Evolutionary conservation across 345 rosid genomes (phyloP), one percentile per base, ranked within the genome.

Genomic region (Bruguiera gymnorhiza): DNA sequence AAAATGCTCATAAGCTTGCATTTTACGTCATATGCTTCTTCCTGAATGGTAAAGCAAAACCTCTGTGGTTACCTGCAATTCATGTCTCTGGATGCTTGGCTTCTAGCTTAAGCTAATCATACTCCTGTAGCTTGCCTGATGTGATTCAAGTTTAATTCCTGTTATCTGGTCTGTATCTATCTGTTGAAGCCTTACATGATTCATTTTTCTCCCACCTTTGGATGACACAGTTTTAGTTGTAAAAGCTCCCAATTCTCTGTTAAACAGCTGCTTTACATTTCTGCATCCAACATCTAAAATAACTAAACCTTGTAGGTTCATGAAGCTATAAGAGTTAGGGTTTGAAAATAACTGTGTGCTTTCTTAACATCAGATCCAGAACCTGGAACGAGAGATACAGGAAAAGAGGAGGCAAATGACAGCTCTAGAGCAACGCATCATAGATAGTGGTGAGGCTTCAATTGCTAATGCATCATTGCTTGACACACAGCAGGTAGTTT

Each of bases 401-500:
- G 98, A 92, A 76, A 96, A 96, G 86, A 88, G 72, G 81, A 89
- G 88, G 83, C 96, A 96, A 83, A 89, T 90, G 97, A 82, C 85
- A 65, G 85, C 76, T 36, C 67, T 96, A 62, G 99, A 96, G 76
- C 96, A 87, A 61, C 95, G 83, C 69, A 89, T 96, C 53, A 87
- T 82, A 78, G 98, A 92, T 82, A 90, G 87, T 73, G 95, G 96
- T 58, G 97, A 96, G 85, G 96, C 96, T 63, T 96, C 97, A 63
- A 80, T 92, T 70, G 86, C 97, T 69, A 90, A 96, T 80, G 93
- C 96, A 65, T 92, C 99, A 27, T 52, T 88, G 67, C 88, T 92
- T 63, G 98, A 96, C 73, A 92, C 89, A 98, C 99, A 96, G 82
- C 97, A 90, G 98, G 99, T 90, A 76, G 21, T 74, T 72, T 70